Percentiles rank a stretch among this genome's conserved stretches.
Evolutionary conservation across 2,329 filamentous ascomycete genomes (phyloP).

Genomic region (Calonectria pauciramosa): DNA sequence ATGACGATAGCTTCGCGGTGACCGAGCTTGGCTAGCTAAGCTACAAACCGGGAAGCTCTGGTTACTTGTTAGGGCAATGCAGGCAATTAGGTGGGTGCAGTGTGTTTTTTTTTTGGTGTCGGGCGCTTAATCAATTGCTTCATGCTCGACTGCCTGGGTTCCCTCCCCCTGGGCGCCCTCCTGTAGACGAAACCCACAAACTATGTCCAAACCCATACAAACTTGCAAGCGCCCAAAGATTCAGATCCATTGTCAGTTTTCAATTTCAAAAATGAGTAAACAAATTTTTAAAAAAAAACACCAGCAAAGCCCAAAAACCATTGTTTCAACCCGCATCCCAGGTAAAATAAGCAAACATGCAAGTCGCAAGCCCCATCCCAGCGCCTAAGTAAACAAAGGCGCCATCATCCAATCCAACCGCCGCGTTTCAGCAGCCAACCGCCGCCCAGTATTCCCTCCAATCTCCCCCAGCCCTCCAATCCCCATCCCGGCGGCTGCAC

Average conservation of each 20-base stretch:
- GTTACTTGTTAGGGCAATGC: not conserved
- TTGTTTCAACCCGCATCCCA: not conserved
- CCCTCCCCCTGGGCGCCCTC: slow-evolving; percentile 29
- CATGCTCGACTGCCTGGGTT: slow-evolving; percentile 20
- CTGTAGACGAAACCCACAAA: slow-evolving; percentile 11
- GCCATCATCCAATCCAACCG: not conserved
- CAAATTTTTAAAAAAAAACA: not conserved
- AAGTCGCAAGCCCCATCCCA: slow-evolving; percentile 7
- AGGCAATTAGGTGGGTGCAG: not conserved
- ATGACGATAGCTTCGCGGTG: slow-evolving; percentile 14
- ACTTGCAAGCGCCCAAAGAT: not conserved
- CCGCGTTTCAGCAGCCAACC: slow-evolving; percentile 27
- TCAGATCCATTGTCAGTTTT: not conserved
- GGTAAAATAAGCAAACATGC: not conserved
- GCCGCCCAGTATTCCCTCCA: not conserved
- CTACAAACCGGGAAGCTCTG: not conserved
- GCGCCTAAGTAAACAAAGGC: slow-evolving; percentile 26
- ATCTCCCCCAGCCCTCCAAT: not conserved
- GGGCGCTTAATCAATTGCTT: slow-evolving; percentile 6
- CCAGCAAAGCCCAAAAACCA: not conserved
- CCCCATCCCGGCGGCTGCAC: slow-evolving; percentile 4
- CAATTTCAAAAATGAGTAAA: not conserved
- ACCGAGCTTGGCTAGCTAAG: not conserved
- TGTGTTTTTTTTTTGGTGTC: slow-evolving; percentile 13
- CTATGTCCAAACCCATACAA: not conserved